Base-by-base conservation (phyloP, 164 flowering plant species). In the Umbellularia californica region DNA sequence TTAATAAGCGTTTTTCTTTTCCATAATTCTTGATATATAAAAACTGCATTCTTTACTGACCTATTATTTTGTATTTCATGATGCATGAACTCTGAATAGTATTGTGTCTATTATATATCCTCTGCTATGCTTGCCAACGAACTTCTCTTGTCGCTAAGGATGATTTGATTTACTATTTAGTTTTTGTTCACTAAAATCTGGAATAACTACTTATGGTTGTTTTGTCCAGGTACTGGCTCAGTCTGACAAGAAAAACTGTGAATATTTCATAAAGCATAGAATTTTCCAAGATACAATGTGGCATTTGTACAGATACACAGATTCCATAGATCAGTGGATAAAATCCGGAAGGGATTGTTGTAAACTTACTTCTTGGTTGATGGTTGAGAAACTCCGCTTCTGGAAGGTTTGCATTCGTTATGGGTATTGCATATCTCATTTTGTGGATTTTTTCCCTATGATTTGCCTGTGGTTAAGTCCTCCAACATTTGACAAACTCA, bases 391-490 rank as follows among this genome's bases (percentile, higher is more conserved):
- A 79, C 83, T 96, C 50, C 86, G 90, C 24, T 79, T 94, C 58
- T 96, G 95, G 99, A 94, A 83, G 81, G 91, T 88, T 71, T 91
- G 95, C 80, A 78, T 96, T 75, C 77, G 82, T 33, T 83, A 87
- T 81, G 98, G 95, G 2, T 87, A 80, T 76, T 86, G 91, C 76
- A 71, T 90, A 71, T 88, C 95, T 67, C 83, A 81, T 83, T 90
- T 92, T 73, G 28, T 86, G 25, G 87, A 84, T 72, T 76, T 91
- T 33, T 91, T 89, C 75, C 91, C 97, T 71, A 84, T 88, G 41
- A 67, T 96, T 70, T 87, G 90, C 87, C 75, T 90, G 71, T 96
- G 99, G 98, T 78, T 94, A 83, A 84, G 80, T 79, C 94, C 89
- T 30, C 96, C 95, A 68, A 58, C 84, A 55, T 68, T 88, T 77